These are phyloP conservation scores for Artemisia tridentata DNA, from an alignment of 129 eudicot genomes.

Conservation along the genomic window DNA sequence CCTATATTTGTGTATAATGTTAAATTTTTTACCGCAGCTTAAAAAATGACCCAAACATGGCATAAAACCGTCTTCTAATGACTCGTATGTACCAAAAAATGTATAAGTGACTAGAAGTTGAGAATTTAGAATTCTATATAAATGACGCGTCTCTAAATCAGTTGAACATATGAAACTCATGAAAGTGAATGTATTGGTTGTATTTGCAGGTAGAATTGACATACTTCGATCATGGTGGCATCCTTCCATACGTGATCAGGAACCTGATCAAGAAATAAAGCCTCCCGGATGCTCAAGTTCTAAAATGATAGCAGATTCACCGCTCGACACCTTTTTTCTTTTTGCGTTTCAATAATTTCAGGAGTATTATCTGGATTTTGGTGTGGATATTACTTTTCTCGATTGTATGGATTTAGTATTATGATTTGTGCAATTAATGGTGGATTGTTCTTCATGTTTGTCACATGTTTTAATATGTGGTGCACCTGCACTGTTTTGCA, in stretches of 20 bases:
- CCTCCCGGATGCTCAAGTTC: slow-evolving; percentile 11
- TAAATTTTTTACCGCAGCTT: no score
- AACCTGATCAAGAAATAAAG: slow-evolving; percentile 56
- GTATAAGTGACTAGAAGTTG: no score
- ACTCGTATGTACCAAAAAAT: no score
- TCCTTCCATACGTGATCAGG: slow-evolving; percentile 87
- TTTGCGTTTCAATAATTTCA: slow-evolving; percentile 7
- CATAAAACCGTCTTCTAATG: no score
- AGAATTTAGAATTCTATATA: no score
- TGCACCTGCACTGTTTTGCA: no score
- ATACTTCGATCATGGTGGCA: slow-evolving; percentile 93
- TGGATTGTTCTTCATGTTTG: neutral
- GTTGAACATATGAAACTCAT: neutral
- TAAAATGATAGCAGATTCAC: neutral
- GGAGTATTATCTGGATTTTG: neutral
- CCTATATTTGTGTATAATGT: no score
- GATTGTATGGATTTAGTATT: neutral
- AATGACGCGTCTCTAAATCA: neutral
- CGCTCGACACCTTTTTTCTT: neutral
- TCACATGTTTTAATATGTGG: no score
- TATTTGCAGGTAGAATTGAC: slow-evolving; percentile 86
- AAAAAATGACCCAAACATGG: no score
- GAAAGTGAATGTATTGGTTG: neutral
- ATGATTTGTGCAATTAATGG: neutral
- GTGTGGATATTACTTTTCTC: neutral